Percentiles rank a stretch among this genome's conserved stretches.
phyloP scores from a whole-genome alignment of 306 rosid genomes.

The Vigna mungo region DNA sequence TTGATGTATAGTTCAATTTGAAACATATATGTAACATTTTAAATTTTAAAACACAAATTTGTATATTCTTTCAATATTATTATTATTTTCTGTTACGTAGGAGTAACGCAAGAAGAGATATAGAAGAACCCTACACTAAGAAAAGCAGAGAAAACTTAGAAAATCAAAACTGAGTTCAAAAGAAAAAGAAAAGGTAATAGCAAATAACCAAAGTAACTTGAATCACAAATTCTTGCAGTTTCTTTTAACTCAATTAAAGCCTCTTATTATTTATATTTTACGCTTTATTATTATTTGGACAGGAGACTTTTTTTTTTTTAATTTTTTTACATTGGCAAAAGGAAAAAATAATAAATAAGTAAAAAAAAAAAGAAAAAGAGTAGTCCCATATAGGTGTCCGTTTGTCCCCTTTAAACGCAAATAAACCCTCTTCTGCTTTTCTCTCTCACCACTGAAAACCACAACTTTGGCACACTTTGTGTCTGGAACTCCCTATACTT shows the following conservation, averaged over 20 bases:
- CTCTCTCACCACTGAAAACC: conserved; percentile 60
- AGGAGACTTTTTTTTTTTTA: conserved; percentile 19
- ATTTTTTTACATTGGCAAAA: conserved; percentile 21
- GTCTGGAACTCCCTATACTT: conserved; percentile 48
- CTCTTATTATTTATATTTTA: conserved; percentile 28
- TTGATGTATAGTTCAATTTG: too few species aligned
- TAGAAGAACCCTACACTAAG: not conserved
- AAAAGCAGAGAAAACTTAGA: not conserved
- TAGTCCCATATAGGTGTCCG: conserved; percentile 59
- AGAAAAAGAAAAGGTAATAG: conserved; percentile 43
- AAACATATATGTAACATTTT: too few species aligned
- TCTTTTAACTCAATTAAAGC: conserved; percentile 54
- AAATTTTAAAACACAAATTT: too few species aligned
- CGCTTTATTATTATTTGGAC: conserved; percentile 14
- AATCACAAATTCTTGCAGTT: conserved; percentile 28
- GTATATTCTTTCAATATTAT: too few species aligned
- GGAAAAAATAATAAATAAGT: not conserved
- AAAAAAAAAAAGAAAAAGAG: not conserved
- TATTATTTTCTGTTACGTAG: not conserved
- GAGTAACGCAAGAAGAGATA: not conserved
- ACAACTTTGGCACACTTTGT: conserved; percentile 57
- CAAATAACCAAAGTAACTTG: conserved; percentile 45
- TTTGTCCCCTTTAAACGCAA: conserved; percentile 74
- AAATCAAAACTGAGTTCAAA: not conserved
- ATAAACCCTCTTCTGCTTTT: conserved; percentile 50